phyloP scores from a whole-genome alignment of 768 basidiomycete genomes.

The Kwoniella botswanensis region DNA sequence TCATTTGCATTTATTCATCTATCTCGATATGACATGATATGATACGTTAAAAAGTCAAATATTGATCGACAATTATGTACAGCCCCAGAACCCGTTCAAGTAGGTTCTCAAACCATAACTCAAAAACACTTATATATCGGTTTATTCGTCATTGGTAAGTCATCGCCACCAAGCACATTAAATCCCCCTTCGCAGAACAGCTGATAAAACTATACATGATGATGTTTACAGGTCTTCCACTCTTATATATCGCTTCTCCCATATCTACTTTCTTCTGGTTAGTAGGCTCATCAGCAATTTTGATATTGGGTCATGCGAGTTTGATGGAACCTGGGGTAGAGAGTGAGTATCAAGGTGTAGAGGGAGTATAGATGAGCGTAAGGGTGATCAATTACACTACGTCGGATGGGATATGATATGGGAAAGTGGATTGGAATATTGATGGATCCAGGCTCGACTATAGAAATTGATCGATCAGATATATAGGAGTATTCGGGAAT shows the following conservation, averaged over 20 bases:
- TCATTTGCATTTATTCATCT: not conserved
- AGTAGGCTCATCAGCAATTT: constrained; percentile 79
- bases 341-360: constrained; percentile 84
- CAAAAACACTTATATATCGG: constrained; percentile 85
- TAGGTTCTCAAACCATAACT: constrained; percentile 79
- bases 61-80: too few species aligned
- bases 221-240: constrained; percentile 68
- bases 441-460: too few species aligned
- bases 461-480: too few species aligned
- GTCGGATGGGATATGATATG: not conserved
- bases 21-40: too few species aligned
- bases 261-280: constrained; percentile 86
- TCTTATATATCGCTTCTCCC: constrained; percentile 70
- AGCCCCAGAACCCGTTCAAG: constrained; percentile 75
- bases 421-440: not conserved
- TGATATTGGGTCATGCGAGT: constrained; percentile 84
- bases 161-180: not conserved
- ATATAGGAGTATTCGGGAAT: too few species aligned
- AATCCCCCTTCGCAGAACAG: not conserved
- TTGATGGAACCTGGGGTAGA: constrained; percentile 94
- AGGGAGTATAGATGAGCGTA: constrained; percentile 52
- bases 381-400: not conserved
- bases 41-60: too few species aligned
- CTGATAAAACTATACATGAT: not conserved
- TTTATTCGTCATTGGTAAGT: constrained; percentile 75